Conservation (phyloP, 2,329 filamentous ascomycete genomes). For the Daldinia sp. region DNA sequence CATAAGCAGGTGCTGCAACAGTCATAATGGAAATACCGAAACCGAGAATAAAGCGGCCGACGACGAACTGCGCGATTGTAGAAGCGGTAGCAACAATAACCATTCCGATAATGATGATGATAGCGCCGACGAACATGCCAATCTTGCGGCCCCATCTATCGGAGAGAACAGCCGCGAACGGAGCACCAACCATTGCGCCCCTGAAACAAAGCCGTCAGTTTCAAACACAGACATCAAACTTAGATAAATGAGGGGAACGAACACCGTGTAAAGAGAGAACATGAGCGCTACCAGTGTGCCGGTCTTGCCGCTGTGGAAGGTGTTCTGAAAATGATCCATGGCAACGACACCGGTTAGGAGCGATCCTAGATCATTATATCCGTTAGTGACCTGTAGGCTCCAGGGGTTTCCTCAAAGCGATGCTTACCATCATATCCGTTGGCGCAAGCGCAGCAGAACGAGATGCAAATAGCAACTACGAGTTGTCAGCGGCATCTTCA, state of each 20-base stretch:
- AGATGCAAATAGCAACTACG: constrained; percentile 54
- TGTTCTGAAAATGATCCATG: constrained; percentile 53
- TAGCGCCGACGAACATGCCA: constrained; percentile 56
- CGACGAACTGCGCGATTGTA: constrained; percentile 52
- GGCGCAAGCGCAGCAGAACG: constrained; percentile 57
- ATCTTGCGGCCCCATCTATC: constrained; percentile 55
- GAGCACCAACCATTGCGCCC: constrained; percentile 52
- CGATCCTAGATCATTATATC: constrained; percentile 44
- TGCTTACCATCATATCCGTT: constrained; percentile 56
- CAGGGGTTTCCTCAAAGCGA: background rate
- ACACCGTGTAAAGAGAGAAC: constrained; percentile 60
- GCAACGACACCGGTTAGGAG: constrained; percentile 56
- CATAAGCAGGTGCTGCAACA: constrained; percentile 58
- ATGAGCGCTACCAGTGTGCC: constrained; percentile 53
- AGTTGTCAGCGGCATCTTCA: constrained; percentile 7
- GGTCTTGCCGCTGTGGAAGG: constrained; percentile 50
- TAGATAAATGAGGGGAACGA: constrained; percentile 35
- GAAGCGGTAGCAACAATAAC: constrained; percentile 52
- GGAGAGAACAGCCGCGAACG: constrained; percentile 55
- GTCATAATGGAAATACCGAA: constrained; percentile 58
- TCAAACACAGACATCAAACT: background rate
- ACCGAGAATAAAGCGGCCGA: constrained; percentile 58
- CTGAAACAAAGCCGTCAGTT: constrained; percentile 40
- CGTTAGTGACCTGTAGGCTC: constrained; percentile 17
- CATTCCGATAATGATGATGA: constrained; percentile 56